Base-by-base conservation (phyloP, 306 rosid species). In the Myrica gale region DNA sequence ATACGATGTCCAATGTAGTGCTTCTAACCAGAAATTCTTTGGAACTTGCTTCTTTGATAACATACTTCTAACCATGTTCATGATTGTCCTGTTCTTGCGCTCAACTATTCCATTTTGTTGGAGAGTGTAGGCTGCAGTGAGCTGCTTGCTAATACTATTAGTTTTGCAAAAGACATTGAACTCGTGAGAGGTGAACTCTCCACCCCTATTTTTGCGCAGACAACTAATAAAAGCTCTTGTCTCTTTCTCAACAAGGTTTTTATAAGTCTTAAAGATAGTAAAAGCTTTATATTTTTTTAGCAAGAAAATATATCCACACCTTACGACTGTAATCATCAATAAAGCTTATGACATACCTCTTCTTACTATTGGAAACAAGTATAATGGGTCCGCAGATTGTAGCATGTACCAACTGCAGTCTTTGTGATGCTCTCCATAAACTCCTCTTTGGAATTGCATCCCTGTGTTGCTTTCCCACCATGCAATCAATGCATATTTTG, bases 381-480 rank as follows among this genome's bases (percentile, higher is more conserved):
- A 20, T 47, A 44, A 45, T 45, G 11, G n/a, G 46, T 15, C 48
- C 48, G 9, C 48, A 63, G 16, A 63, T 63, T 9, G 39, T 11
- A 21, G 11, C 46, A 63, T 63, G 69, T 17, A 63, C 51, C 10
- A 67, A 11, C 23, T 67, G 26, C 11, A 67, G 37, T 41, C 46
- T 43, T 67, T 67, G 32, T 32, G 71, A 68, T n/a, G 56, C 75
- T 51, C 54, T 68, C 72, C 41, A 68, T 7, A 48, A 43, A 48
- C 41, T 68, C 21, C 16, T 23, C 32, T 45, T 45, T 1, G 54
- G 55, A 45, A 68, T 43, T 68, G 41, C 17, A 4, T n/a, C 17
- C 3, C n/a, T 68, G 23, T 44, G 53, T 68, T 68, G 72, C 39
- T 45, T 68, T 5, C 72, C 54, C 3, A 43, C 26, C 23, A 43